Percentiles rank a stretch among this genome's conserved stretches.
phyloP scores from a whole-genome alignment of 495 filamentous ascomycete species.

The Penicillium herquei region DNA sequence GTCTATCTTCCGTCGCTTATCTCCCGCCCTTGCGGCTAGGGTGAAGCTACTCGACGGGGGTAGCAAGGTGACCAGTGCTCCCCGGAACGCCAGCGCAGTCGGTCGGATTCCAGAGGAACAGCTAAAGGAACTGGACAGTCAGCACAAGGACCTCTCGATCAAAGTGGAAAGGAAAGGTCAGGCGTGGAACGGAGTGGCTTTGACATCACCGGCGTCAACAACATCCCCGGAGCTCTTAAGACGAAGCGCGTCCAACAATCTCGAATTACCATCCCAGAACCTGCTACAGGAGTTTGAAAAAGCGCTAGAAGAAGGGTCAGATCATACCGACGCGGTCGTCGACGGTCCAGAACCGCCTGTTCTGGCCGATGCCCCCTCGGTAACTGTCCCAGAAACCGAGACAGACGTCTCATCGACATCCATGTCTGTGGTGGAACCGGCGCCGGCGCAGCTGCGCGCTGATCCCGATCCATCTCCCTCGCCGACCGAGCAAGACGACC shows the following conservation, averaged over 20 bases:
- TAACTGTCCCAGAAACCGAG: constrained; percentile 10
- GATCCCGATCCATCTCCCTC: constrained; percentile 8
- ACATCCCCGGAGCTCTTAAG: constrained; percentile 4
- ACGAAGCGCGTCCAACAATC: constrained; percentile 22
- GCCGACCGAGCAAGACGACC: constrained; percentile 5
- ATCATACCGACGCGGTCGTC: constrained; percentile 20
- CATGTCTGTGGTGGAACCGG: constrained; percentile 36
- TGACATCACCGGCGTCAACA: constrained; percentile 14
- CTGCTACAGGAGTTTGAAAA: constrained; percentile 17
- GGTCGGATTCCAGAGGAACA: constrained; percentile 75
- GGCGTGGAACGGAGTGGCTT: constrained; percentile 54
- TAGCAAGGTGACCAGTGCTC: constrained; percentile 43
- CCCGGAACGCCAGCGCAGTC: constrained; percentile 46
- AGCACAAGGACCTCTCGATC: constrained; percentile 56
- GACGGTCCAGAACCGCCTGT: constrained; percentile 17
- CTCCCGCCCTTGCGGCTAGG: constrained; percentile 73
- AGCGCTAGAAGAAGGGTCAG: constrained; percentile 12
- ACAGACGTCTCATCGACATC: constrained; percentile 16
- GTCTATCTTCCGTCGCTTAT: constrained; percentile 47
- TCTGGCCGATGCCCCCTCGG: constrained; percentile 8
- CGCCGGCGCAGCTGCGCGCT: constrained; percentile 23
- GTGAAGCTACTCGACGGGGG: constrained; percentile 68
- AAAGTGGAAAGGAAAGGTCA: constrained; percentile 60
- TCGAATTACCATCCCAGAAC: constrained; percentile 19
- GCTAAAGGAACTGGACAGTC: constrained; percentile 63